Evolutionary conservation across 495 filamentous ascomycete genomes (phyloP).

Genomic region (Chaetomidium leptoderma): DNA sequence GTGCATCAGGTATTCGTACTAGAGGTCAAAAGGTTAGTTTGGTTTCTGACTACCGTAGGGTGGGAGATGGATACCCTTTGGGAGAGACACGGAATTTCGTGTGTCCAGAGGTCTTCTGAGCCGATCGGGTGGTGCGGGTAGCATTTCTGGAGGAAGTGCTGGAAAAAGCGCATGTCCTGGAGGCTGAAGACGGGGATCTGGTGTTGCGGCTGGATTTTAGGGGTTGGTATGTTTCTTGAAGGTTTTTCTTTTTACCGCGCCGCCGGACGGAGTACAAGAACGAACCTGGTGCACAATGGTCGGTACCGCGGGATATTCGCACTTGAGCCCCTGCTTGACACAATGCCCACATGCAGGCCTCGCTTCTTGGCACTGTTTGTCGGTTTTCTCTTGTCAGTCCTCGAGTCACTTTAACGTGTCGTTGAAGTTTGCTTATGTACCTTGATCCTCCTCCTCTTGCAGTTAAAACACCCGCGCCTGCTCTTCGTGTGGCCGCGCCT

Average conservation of each 20-base stretch:
- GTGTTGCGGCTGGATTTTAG: constrained; percentile 34
- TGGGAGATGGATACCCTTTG: constrained; percentile 46
- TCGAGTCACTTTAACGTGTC: too few species aligned
- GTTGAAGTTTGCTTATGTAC: constrained; percentile 30
- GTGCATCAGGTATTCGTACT: constrained; percentile 56
- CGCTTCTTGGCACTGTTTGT: constrained; percentile 53
- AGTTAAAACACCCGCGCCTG: constrained; percentile 59
- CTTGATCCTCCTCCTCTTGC: constrained; percentile 61
- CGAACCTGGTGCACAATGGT: constrained; percentile 41
- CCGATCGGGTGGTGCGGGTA: constrained; percentile 59
- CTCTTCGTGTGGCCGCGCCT: constrained; percentile 56
- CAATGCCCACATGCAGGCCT: constrained; percentile 57
- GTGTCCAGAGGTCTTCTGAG: constrained; percentile 54
- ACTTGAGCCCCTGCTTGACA: constrained; percentile 51
- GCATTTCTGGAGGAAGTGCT: constrained; percentile 55
- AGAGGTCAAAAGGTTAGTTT: background rate
- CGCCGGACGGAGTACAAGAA: background rate
- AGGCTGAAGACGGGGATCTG: constrained; percentile 49
- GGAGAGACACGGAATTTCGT: constrained; percentile 53
- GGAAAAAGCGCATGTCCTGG: constrained; percentile 59
- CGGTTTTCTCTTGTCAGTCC: background rate
- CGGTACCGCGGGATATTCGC: constrained; percentile 52
- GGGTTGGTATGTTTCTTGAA: too few species aligned
- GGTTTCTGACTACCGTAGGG: too few species aligned
- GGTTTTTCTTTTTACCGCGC: too few species aligned